Evolutionary conservation across 352 stramenopile genomes (phyloP).

Genomic region (Globisporangium paddicum): DNA sequence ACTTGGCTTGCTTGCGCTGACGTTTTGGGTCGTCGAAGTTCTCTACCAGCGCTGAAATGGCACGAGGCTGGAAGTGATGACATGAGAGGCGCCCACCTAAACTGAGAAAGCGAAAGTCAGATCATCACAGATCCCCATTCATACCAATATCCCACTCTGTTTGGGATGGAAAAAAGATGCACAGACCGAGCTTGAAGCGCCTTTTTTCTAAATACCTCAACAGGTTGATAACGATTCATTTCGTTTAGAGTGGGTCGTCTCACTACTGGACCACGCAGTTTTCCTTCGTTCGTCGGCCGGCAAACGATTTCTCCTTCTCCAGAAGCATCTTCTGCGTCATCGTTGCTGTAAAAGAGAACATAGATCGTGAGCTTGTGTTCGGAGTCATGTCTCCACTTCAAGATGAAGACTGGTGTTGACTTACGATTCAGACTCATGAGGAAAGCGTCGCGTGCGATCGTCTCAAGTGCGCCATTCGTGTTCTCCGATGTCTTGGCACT

Average conservation of each 20-base stretch:
- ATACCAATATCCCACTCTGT: no score
- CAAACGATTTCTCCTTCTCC: constrained; percentile 73
- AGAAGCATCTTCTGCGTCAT: constrained; percentile 78
- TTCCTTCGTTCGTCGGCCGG: constrained; percentile 67
- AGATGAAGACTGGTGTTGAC: constrained; percentile 16
- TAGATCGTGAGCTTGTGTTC: no score
- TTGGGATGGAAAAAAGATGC: no score
- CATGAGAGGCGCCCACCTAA: no score
- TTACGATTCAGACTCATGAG: constrained; percentile 84
- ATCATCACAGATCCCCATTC: no score
- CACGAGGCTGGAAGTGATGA: not conserved
- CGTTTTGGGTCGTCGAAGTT: not conserved
- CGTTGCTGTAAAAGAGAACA: constrained; percentile 27
- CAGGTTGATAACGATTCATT: no score
- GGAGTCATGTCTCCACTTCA: no score
- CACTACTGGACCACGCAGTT: constrained; percentile 81
- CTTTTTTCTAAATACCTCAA: no score
- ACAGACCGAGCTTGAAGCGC: no score
- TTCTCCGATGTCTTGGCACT: constrained; percentile 88
- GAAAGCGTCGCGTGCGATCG: constrained; percentile 80
- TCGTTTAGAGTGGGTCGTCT: no score
- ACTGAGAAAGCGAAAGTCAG: no score
- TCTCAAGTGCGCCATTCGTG: constrained; percentile 82
- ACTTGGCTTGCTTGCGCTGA: not conserved
- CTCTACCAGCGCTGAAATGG: not conserved